These are phyloP conservation scores for Salinomyces thailandicus DNA, from an alignment of 2,329 filamentous ascomycete genomes.

Conservation along the genomic window DNA sequence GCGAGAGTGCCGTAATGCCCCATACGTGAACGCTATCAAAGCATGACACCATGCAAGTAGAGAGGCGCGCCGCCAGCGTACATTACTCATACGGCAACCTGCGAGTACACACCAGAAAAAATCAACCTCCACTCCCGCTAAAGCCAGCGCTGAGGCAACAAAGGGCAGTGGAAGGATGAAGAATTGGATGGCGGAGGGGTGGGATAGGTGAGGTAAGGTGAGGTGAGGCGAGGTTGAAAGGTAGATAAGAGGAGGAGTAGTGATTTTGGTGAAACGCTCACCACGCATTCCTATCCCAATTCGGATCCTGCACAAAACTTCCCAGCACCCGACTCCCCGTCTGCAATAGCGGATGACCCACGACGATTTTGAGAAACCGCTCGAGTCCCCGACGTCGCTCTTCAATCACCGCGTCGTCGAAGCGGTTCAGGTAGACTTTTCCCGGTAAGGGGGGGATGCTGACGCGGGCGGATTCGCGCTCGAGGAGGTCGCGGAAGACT, in stretches of 20 bases:
- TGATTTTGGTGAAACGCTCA: conserved; percentile 31
- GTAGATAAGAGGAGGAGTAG: neutral
- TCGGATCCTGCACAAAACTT: conserved; percentile 89
- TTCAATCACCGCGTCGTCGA: conserved; percentile 97
- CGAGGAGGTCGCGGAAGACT: conserved; percentile 95
- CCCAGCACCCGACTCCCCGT: conserved; percentile 95
- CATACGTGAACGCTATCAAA: conserved; percentile 1
- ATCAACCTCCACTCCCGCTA: neutral
- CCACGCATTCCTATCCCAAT: conserved; percentile 88
- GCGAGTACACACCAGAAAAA: neutral
- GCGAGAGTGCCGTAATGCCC: too few species aligned
- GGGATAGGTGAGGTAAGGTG: neutral
- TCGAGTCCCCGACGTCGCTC: conserved; percentile 83
- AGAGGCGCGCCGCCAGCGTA: neutral
- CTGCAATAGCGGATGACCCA: conserved; percentile 90
- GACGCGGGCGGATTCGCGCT: conserved; percentile 86
- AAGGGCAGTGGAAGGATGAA: neutral
- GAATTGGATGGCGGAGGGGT: neutral
- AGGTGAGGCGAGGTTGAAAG: neutral
- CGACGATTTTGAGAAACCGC: conserved; percentile 93
- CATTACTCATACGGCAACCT: conserved; percentile 8
- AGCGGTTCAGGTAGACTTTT: conserved; percentile 96
- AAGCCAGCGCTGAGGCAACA: neutral
- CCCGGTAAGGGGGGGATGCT: conserved; percentile 92
- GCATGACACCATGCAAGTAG: neutral